phyloP scores from a whole-genome alignment of 345 rosid species.

The Gossypium longicalyx region DNA sequence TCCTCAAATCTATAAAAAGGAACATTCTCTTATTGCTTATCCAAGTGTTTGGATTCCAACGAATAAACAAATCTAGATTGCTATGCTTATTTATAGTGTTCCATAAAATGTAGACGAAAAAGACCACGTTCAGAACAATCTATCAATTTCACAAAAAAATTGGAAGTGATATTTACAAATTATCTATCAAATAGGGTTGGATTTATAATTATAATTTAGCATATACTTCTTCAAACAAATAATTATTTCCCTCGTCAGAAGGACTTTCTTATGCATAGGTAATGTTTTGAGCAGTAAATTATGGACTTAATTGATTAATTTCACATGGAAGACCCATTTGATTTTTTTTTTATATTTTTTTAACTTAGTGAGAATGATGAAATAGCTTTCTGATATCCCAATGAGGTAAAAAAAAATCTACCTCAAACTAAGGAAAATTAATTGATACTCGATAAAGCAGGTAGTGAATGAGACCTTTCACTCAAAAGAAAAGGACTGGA shows the following conservation, averaged over 20 bases:
- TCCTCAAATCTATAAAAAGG: neutral
- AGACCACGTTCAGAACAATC: no score
- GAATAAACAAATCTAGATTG: neutral
- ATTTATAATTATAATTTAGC: no score
- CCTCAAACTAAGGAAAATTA: neutral
- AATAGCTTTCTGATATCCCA: neutral
- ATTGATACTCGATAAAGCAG: neutral
- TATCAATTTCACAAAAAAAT: no score
- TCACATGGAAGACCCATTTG: neutral
- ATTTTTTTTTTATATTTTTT: neutral
- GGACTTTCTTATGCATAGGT: no score
- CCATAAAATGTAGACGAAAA: no score
- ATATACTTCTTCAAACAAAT: no score
- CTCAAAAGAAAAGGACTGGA: slow-evolving; percentile 6
- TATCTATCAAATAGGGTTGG: no score
- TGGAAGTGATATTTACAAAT: no score
- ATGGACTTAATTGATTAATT: neutral
- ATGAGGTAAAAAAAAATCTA: slow-evolving; percentile 7
- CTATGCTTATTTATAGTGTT: no score
- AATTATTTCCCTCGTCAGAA: no score
- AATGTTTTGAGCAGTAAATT: neutral
- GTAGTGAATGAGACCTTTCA: slow-evolving; percentile 13
- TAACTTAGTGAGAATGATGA: neutral
- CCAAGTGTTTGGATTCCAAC: neutral
- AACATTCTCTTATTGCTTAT: slow-evolving; percentile 7